These are phyloP conservation scores for Irpex sp. DNA, from an alignment of 1,284 basidiomycete species.

Conservation along the genomic window DNA sequence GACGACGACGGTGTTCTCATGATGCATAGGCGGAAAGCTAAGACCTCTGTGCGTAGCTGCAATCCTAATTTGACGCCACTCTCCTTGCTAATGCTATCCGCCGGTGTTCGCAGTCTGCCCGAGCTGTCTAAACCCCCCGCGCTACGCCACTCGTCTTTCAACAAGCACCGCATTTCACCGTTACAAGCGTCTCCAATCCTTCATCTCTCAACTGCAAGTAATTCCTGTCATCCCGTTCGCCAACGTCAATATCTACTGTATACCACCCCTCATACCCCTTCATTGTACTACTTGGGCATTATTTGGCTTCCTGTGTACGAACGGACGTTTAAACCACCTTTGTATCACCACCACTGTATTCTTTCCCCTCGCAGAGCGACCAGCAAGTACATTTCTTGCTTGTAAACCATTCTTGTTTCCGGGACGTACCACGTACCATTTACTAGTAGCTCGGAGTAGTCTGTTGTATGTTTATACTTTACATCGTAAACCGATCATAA, in stretches of 20 bases:
- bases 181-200: neutral
- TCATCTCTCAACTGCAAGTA: neutral
- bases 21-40: conserved; percentile 11
- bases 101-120: neutral
- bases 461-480: too few relatives aligned
- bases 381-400: neutral
- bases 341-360: neutral
- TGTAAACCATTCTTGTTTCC: neutral
- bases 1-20: conserved; percentile 12
- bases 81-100: neutral
- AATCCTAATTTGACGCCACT: neutral
- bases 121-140: neutral
- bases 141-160: neutral
- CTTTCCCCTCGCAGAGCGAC: neutral
- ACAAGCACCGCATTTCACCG: neutral
- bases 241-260: neutral
- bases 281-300: neutral
- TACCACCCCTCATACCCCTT: neutral
- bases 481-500: neutral
- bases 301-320: neutral
- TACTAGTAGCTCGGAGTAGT: neutral
- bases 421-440: neutral
- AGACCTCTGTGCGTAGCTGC: conserved; percentile 4
- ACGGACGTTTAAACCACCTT: neutral
- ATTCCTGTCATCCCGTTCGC: neutral